These are phyloP conservation scores for Dictyostelium citrinum DNA, from an alignment of 78 protist genomes.

Conservation along the genomic window DNA sequence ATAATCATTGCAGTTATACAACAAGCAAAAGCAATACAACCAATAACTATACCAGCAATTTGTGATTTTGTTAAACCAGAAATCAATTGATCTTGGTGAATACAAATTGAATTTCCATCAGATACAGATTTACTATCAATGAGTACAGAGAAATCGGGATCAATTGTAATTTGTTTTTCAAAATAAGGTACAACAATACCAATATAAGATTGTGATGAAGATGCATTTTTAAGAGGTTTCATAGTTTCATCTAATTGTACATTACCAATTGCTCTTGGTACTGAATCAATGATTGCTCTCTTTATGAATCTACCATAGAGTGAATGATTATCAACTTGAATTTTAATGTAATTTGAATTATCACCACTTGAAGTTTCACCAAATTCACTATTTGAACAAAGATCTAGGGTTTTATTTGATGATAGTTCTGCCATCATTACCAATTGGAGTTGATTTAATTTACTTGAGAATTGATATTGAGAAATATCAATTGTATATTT, in stretches of 20 bases:
- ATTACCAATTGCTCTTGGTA: not conserved
- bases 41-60: not conserved
- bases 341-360: not conserved
- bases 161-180: not conserved
- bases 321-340: not conserved
- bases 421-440: not conserved
- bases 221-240: not conserved
- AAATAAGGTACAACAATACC: not conserved
- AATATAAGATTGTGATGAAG: not conserved
- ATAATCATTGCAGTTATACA: not conserved
- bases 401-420: not conserved
- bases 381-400: not conserved
- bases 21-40: not conserved
- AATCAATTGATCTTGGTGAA: not conserved
- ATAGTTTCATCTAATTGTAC: not conserved
- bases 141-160: not conserved
- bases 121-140: not conserved
- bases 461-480: not conserved
- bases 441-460: not conserved
- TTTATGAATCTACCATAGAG: conserved; percentile 10
- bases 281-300: not conserved
- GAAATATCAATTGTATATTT: not conserved
- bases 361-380: not conserved
- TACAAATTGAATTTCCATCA: not conserved
- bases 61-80: not conserved